Evolutionary conservation across 441 rosid species (phyloP), one percentile per base, ranked within the genome.

Genomic region (Pelargonium cotyledonis): DNA sequence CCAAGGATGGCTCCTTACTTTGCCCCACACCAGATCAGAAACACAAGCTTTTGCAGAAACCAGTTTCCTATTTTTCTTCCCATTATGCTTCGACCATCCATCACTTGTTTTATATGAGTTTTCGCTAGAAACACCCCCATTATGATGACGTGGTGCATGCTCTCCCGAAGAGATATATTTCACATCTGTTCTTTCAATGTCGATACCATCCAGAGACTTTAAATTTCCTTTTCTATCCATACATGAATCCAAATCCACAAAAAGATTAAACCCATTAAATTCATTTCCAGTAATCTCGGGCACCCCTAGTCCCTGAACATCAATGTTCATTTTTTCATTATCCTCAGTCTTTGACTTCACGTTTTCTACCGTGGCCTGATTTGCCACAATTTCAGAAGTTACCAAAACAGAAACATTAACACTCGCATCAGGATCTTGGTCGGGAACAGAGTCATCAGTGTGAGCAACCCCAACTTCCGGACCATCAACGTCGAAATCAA

Each of bases 1-100:
- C 98, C 98, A 93, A 0, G 96, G 97, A 81, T 91, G 95, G 76
- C 96, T 88, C 80, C 84, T 85, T 29, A 86, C 92, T 77, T 93
- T 93, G 65, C 87, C 96, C 98, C 98, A 92, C 29, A 92, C 91
- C 66, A 92, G 77, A 83, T 89, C 96, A 15, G 81, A 69, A 10
- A 66, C 85, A 76, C 80, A 49, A 60, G 84, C 67, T 68, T 71
- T 80, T 43, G 65, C 44, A 65, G 73, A 55, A 41, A 65, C 74
- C 6, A 31, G 43, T 49, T 63, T 67, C 40, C 19, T 73, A 67
- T 14, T 15, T 16, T 65, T 51, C 43, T 65, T 47, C 4, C 31
- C 49, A 65, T 38, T 19, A 23, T 35, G 62, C 26, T 12, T 41
- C 9, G 44, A 11, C 38, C 1, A 3, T 12, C 12, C 69, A 16